Conservation (phyloP, 164 flowering plant genomes). For the Liriodendron chinense region DNA sequence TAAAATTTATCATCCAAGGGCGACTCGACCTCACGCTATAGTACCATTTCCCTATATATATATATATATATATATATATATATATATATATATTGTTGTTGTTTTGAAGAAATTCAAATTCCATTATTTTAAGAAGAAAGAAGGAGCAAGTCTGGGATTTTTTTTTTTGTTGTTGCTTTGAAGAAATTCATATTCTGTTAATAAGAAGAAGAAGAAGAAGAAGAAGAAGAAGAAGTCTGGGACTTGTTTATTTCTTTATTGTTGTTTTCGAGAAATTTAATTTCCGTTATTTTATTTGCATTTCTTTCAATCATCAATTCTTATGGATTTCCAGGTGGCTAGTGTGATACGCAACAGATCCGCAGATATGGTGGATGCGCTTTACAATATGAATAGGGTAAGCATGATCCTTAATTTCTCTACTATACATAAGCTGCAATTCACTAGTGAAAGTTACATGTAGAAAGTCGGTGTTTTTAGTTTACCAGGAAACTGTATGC, state of each 20-base stretch:
- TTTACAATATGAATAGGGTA: constrained; percentile 87
- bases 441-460: not conserved
- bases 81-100: too few species aligned
- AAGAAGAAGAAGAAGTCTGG: not conserved
- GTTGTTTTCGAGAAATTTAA: not conserved
- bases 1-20: too few species aligned
- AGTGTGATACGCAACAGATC: constrained; percentile 64
- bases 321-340: constrained; percentile 61
- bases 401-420: constrained; percentile 8
- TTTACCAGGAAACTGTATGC: not conserved
- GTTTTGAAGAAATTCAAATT: too few species aligned
- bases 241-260: not conserved
- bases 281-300: too few species aligned
- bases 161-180: not conserved
- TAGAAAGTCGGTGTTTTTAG: not conserved
- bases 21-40: too few species aligned
- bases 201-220: too few species aligned
- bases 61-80: too few species aligned
- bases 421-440: not conserved
- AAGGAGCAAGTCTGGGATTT: not conserved
- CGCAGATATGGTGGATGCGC: constrained; percentile 92
- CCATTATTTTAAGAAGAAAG: too few species aligned
- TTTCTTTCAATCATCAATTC: constrained; percentile 17
- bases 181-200: not conserved
- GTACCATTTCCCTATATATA: too few species aligned